A percentile compares a stretch with the other conserved stretches of the same genome.
Conservation (phyloP, 129 eudicot species). For the Lonicera japonica region DNA sequence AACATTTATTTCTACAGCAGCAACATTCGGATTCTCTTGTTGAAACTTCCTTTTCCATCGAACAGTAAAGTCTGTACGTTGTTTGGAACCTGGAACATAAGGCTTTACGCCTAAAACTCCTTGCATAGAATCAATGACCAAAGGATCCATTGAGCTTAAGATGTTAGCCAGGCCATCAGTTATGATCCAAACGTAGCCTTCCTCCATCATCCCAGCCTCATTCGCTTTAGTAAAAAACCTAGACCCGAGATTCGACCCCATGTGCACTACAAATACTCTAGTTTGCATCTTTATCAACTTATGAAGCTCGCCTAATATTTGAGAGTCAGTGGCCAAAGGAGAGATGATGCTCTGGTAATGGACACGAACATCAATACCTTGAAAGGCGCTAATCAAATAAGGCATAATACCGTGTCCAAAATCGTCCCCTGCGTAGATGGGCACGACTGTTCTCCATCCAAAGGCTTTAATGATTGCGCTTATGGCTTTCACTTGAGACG, state of each 20-base stretch:
- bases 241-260: slow-evolving; percentile 15
- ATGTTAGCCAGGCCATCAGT: slow-evolving; percentile 10
- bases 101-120: slow-evolving; percentile 34
- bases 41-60: slow-evolving; percentile 17
- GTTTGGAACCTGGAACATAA: slow-evolving; percentile 10
- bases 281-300: slow-evolving; percentile 15
- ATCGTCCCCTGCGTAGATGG: slow-evolving; percentile 18
- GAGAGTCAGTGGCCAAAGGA: neutral
- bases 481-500: slow-evolving; percentile 17
- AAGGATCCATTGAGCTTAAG: slow-evolving; percentile 4
- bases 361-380: slow-evolving; percentile 1
- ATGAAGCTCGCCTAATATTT: slow-evolving; percentile 12
- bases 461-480: slow-evolving; percentile 16
- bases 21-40: neutral
- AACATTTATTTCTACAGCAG: neutral
- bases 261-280: slow-evolving; percentile 33
- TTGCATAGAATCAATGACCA: slow-evolving; percentile 17
- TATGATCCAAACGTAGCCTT: slow-evolving; percentile 24
- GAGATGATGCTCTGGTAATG: slow-evolving; percentile 10
- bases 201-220: slow-evolving; percentile 12
- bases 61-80: slow-evolving; percentile 5
- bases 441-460: slow-evolving; percentile 19
- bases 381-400: slow-evolving; percentile 15
- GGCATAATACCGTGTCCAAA: slow-evolving; percentile 19
- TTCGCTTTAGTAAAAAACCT: slow-evolving; percentile 20